Base-by-base conservation (phyloP, 2,329 filamentous ascomycete genomes). In the Pseudogymnoascus sp. region DNA sequence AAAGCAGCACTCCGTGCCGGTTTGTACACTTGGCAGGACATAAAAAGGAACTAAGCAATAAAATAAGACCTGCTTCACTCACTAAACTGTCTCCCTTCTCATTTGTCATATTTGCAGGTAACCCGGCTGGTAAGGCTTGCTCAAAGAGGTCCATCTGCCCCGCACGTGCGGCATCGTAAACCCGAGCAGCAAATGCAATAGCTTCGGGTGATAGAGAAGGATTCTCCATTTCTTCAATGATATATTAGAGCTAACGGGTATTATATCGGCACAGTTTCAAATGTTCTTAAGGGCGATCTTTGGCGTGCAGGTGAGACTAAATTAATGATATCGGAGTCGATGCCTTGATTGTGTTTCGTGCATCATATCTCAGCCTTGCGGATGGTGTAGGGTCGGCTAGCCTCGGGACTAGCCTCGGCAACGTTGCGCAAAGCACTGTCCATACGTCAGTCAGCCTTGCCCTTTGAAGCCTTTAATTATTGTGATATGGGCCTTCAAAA, bases 71-170 rank as follows among this genome's bases (percentile, higher is more conserved):
- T 33, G 47, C 2, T 60, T 28, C 11, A 65, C 77, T 43, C 76
- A 85, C 82, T 63, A 90, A 73, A n/a, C 82, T 88, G 70, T 91
- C 87, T 57, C 87, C 88, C 65, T 88, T 86, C 58, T 87, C 81
- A 67, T 90, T 90, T 20, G 86, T 89, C 72, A 90, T 77, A 67
- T 89, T 90, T 1, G 82, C 76, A 0, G 87, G 87, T 25, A 90
- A 75, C 1, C 88, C 87, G 1, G 83, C 84, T 1, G 79, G 77
- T 37, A 91, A 72, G 57, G 87, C 87, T 71, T 86, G 81, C 41
- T 79, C 70, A n/a, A 91, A 82, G 11, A 83, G 72, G 4, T 79
- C 70, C 2, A 81, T 76, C 57, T 86, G 75, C 61, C 87, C 87
- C 20, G 74, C 70, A 33, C 87, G 80, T 1, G 87, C 86, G 28